Conservation (phyloP, 108 stramenopile genomes). For the Nitzschia sp. region DNA sequence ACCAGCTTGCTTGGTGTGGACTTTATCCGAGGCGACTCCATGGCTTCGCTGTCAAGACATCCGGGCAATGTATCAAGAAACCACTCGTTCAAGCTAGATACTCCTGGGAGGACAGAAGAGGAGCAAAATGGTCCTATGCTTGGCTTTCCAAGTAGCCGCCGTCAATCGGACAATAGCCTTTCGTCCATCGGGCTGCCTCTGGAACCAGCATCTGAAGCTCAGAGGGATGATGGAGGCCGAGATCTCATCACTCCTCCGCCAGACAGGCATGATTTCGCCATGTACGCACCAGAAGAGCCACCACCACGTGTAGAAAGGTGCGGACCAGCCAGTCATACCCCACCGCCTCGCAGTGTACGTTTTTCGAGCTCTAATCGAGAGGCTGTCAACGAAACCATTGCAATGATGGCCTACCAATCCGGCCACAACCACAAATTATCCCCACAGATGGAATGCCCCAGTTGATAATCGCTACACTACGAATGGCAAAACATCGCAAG, state of each 20-base stretch:
- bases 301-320: neutral
- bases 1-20: constrained; percentile 13
- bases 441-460: constrained; percentile 13
- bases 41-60: constrained; percentile 1
- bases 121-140: neutral
- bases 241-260: constrained; percentile 8
- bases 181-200: constrained; percentile 7
- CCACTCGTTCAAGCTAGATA: neutral
- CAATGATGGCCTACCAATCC: constrained; percentile 14
- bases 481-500: no score
- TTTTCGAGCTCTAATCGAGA: constrained; percentile 17
- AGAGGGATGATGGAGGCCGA: neutral
- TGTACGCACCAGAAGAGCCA: neutral
- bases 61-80: neutral
- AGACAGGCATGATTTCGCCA: neutral
- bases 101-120: neutral
- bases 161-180: neutral
- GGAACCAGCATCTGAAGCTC: constrained; percentile 2
- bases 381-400: constrained; percentile 27
- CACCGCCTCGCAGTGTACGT: neutral
- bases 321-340: no score
- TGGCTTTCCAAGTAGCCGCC: neutral
- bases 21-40: constrained; percentile 13
- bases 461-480: no score
- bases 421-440: neutral